phyloP scores from a whole-genome alignment of 23 red algal genomes.

The Pyropia yezoensis region DNA sequence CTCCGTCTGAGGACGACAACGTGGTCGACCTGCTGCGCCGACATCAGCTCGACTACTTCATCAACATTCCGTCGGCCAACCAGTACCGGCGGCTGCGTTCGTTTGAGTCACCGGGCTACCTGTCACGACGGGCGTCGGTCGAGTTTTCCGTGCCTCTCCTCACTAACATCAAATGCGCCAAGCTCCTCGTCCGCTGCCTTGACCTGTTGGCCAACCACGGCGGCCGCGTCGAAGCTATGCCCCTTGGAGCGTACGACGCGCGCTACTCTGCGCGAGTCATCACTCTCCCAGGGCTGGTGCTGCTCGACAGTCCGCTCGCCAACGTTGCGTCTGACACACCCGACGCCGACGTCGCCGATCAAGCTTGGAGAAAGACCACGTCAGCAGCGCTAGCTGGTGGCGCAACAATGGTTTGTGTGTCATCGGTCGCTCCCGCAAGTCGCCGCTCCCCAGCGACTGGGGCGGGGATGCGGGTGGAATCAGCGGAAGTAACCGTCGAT shows the following conservation, averaged over 20 bases:
- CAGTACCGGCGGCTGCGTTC: conserved; percentile 76
- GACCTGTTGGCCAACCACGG: conserved; percentile 21
- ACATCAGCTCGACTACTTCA: conserved; percentile 80
- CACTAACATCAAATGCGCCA: conserved; percentile 98
- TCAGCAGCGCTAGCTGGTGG: no score
- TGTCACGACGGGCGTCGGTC: conserved; percentile 73
- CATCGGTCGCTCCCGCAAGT: no score
- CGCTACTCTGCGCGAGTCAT: conserved; percentile 83
- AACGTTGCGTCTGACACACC: not conserved
- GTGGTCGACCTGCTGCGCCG: conserved; percentile 78
- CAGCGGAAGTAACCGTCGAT: no score
- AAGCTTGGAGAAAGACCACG: no score
- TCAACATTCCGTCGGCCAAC: conserved; percentile 95
- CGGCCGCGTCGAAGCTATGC: conserved; percentile 17
- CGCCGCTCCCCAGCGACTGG: no score
- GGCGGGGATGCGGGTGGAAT: no score
- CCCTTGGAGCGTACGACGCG: conserved; percentile 60
- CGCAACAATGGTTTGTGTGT: no score
- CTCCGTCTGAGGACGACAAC: conserved; percentile 46
- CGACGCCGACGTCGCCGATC: no score
- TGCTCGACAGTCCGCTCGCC: conserved; percentile 17
- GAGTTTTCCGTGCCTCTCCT: conserved; percentile 91
- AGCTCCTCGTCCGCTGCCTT: conserved; percentile 74
- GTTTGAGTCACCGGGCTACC: conserved; percentile 81
- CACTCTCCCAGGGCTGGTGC: conserved; percentile 72